A percentile compares a stretch with the other conserved stretches of the same genome.
Conservation (phyloP, 2,329 filamentous ascomycete genomes). For the Claviceps purpurea region DNA sequence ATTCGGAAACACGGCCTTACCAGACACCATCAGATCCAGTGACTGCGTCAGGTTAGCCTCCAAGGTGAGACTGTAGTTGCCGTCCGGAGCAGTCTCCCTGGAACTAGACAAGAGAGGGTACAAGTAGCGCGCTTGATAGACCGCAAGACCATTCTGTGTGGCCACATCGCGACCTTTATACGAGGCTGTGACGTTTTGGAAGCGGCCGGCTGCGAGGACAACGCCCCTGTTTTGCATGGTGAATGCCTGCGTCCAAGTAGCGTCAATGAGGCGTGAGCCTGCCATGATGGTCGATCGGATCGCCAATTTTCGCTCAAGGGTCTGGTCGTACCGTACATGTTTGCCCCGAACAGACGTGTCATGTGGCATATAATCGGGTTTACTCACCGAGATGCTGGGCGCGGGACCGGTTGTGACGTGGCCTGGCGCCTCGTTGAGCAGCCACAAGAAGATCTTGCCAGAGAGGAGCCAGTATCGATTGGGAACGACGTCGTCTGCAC, state of each 20-base stretch:
- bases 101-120: constrained; percentile 8
- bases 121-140: constrained; percentile 4
- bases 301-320: constrained; percentile 42
- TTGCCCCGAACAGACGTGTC: neutral
- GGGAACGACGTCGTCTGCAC: constrained; percentile 43
- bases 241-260: constrained; percentile 44
- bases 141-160: neutral
- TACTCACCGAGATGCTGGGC: neutral
- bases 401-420: constrained; percentile 29
- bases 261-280: constrained; percentile 7
- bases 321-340: constrained; percentile 24
- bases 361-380: neutral
- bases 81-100: neutral
- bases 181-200: constrained; percentile 22
- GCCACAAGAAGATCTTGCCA: constrained; percentile 71
- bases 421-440: constrained; percentile 37
- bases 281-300: constrained; percentile 42
- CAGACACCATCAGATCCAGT: constrained; percentile 22
- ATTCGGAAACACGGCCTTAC: constrained; percentile 37
- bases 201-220: constrained; percentile 20
- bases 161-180: constrained; percentile 9
- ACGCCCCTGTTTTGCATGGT: constrained; percentile 39
- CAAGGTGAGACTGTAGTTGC: constrained; percentile 10
- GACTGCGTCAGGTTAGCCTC: constrained; percentile 27
- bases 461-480: constrained; percentile 53